phyloP scores from a whole-genome alignment of 2,329 filamentous ascomycete species.

The Claviceps pazoutovae region DNA sequence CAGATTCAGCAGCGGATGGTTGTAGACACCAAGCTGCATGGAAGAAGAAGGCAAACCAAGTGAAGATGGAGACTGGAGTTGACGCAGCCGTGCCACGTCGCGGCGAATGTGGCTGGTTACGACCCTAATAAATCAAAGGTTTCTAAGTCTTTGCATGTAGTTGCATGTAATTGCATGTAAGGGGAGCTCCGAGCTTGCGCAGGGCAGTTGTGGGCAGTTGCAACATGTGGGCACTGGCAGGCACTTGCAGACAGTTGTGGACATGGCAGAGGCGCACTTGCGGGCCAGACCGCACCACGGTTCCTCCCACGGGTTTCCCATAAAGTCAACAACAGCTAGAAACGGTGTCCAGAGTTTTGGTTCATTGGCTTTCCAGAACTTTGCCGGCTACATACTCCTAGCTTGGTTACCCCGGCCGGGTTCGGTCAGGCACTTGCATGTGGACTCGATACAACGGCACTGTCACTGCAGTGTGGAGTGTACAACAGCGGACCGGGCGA shows the following conservation, averaged over 20 bases:
- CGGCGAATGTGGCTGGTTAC: background rate
- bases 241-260: background rate
- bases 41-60: background rate
- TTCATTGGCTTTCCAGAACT: background rate
- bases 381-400: background rate
- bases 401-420: background rate
- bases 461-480: background rate
- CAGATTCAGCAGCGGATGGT: background rate
- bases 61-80: background rate
- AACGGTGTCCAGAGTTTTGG: background rate
- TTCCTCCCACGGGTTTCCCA: too few relatives aligned
- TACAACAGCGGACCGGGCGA: background rate
- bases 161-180: too few relatives aligned
- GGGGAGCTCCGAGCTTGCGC: background rate
- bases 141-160: background rate
- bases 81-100: background rate
- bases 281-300: background rate
- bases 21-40: background rate
- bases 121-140: background rate
- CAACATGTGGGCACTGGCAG: background rate
- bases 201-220: background rate
- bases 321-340: background rate
- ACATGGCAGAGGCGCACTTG: background rate
- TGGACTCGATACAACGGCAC: background rate
- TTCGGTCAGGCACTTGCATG: background rate